Conservation (phyloP, 2,329 filamentous ascomycete genomes). For the Ophiostoma sp. region DNA sequence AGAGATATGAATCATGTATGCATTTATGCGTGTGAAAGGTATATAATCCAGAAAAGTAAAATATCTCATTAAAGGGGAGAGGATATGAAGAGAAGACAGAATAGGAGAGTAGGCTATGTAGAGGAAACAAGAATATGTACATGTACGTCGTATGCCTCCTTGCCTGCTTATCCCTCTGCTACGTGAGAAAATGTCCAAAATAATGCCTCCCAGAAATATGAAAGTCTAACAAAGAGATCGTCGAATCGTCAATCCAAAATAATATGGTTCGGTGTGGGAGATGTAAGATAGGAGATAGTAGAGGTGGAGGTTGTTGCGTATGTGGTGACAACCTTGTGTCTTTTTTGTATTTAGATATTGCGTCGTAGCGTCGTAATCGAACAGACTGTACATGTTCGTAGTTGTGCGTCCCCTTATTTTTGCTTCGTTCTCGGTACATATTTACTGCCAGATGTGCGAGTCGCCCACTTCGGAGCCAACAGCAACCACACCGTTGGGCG, state of each 20-base stretch:
- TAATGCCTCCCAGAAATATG: not conserved
- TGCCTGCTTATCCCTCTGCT: not conserved
- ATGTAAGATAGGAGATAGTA: not conserved
- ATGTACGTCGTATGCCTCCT: not conserved
- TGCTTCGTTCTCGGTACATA: not conserved
- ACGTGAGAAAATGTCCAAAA: not conserved
- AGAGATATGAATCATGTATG: not conserved
- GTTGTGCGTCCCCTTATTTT: not conserved
- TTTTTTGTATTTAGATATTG: constrained; percentile 1
- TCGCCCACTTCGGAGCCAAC: constrained; percentile 48
- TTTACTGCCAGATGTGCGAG: constrained; percentile 50
- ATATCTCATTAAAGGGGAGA: constrained; percentile 20
- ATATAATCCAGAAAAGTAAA: not conserved
- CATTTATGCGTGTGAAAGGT: no score
- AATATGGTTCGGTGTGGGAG: not conserved
- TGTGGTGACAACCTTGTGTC: not conserved
- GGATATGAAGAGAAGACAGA: constrained; percentile 1
- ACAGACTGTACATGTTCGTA: not conserved
- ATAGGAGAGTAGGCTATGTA: not conserved
- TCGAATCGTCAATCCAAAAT: constrained; percentile 2
- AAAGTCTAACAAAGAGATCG: not conserved
- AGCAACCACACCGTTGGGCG: constrained; percentile 50
- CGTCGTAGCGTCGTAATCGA: constrained; percentile 27
- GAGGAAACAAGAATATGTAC: not conserved
- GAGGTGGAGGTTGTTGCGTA: not conserved